Percentiles rank a stretch among this genome's conserved stretches.
These are phyloP conservation scores for Nicotiana otophora DNA, from an alignment of 257 asterid genomes.

Conservation along the genomic window DNA sequence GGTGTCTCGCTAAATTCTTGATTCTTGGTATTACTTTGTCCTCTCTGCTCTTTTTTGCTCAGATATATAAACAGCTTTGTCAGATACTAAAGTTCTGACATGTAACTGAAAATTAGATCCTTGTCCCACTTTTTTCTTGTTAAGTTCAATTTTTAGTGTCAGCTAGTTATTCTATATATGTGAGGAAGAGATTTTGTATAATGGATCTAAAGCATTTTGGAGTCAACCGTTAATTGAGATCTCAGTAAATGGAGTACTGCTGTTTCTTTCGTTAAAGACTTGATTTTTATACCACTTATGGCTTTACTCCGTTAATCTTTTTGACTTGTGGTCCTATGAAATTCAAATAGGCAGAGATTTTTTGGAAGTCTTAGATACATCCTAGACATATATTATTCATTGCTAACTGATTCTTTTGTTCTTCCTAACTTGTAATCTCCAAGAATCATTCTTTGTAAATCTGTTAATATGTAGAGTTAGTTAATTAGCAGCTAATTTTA, in stretches of 20 bases:
- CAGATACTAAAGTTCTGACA: conserved; percentile 1
- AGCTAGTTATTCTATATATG: not conserved
- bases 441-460: conserved; percentile 7
- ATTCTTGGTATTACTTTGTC: not conserved
- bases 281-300: not conserved
- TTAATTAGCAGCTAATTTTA: not conserved
- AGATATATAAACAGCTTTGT: not conserved
- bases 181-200: not conserved
- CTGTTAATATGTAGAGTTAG: conserved; percentile 13
- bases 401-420: conserved; percentile 16
- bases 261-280: not conserved
- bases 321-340: not conserved
- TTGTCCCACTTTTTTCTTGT: not conserved
- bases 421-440: not conserved
- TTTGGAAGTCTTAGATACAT: not conserved
- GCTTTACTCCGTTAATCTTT: conserved; percentile 2
- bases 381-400: not conserved
- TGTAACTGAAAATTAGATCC: conserved; percentile 15
- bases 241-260: conserved; percentile 1
- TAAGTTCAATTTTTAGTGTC: not conserved
- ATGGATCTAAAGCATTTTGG: conserved; percentile 5
- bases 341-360: not conserved
- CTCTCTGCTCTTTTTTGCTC: not conserved
- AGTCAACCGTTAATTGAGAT: conserved; percentile 10
- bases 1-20: conserved; percentile 17